Evolutionary conservation across 495 filamentous ascomycete genomes (phyloP), one percentile per base, ranked within the genome.

Genomic region (Lasiosphaeria miniovina): DNA sequence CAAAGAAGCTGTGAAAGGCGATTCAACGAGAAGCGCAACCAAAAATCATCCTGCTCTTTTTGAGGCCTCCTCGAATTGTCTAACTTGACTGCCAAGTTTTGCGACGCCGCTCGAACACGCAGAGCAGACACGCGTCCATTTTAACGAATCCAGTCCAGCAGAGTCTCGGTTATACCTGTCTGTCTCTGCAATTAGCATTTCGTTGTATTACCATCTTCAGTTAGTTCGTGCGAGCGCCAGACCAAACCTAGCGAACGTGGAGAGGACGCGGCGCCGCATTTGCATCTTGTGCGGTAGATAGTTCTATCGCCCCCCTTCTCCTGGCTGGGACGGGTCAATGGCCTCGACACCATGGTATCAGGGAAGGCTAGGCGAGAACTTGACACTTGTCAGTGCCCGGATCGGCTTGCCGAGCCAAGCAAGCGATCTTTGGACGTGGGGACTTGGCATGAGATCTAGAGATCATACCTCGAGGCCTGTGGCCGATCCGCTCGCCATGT

Each of bases 1-100:
- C 87, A 15, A 81, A 84, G 45, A 86, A 88, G 65, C 70, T 95
- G 15, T 95, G 70, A 60, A 43, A 34, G 31, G 24, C 33, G 41
- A 40, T 32, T n/a, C 17, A 6, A 46, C 12, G 1, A 12, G 38
- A 41, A 41, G 8, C 7, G 38, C 8, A 41, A 41, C 38, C 12
- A 12, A 3, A 41, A 41, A 41, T 41, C 12, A 7, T 8, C 7
- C 38, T 8, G 38, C 38, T 12, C 8, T 7, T 41, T 7, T 12
- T 1, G n/a, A 24, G 24, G 24, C 24, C 24, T 24, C 24, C 24
- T 24, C 24, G 24, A 24, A 24, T 2, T 24, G 24, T 24, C 0
- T 24, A 24, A 24, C 24, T 24, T 24, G 24, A 2, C 24, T 24
- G 24, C 24, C 24, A 24, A 24, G 24, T 24, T 24, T 24, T 24